Evolutionary conservation across 2,329 filamentous ascomycete species (phyloP).

Genomic region (Herpomyces periplanetae): DNA sequence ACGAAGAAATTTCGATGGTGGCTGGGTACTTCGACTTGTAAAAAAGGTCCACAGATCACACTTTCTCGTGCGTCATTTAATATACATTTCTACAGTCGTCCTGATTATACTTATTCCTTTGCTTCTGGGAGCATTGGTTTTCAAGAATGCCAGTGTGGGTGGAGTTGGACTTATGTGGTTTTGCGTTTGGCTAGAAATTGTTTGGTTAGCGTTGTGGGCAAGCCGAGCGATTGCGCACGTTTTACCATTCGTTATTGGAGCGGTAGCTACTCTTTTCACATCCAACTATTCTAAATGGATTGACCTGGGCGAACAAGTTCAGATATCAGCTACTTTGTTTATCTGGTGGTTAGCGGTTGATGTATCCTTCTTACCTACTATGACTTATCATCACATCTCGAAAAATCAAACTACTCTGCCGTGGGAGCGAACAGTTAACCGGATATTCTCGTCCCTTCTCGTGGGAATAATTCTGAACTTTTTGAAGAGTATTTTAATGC

Average conservation of each 20-base stretch:
- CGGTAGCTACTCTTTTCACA: constrained; percentile 32
- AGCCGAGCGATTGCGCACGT: constrained; percentile 11
- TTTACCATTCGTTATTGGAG: constrained; percentile 15
- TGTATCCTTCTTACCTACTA: constrained; percentile 46
- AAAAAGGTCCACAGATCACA: constrained; percentile 23
- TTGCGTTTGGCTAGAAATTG: constrained; percentile 65
- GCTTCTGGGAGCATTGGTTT: constrained; percentile 20
- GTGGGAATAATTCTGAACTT: constrained; percentile 43
- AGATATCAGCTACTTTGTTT: constrained; percentile 49
- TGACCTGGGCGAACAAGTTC: constrained; percentile 47
- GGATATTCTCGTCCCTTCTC: constrained; percentile 51
- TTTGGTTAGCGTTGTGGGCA: constrained; percentile 70
- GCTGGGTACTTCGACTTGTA: too few species aligned
- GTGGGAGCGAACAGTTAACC: constrained; percentile 48
- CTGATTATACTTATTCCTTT: constrained; percentile 24
- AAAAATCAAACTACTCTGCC: constrained; percentile 13
- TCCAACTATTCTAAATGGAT: constrained; percentile 76
- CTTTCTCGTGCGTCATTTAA: constrained; percentile 24
- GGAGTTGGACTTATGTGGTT: constrained; percentile 59
- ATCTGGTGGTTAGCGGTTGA: constrained; percentile 68
- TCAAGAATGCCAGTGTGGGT: constrained; percentile 20
- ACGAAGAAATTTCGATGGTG: too few species aligned
- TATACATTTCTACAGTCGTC: constrained; percentile 25
- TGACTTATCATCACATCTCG: constrained; percentile 21
- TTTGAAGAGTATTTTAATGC: constrained; percentile 64